Conservation (phyloP, 2,329 filamentous ascomycete species). For the Pestalotiopsis sp. region DNA sequence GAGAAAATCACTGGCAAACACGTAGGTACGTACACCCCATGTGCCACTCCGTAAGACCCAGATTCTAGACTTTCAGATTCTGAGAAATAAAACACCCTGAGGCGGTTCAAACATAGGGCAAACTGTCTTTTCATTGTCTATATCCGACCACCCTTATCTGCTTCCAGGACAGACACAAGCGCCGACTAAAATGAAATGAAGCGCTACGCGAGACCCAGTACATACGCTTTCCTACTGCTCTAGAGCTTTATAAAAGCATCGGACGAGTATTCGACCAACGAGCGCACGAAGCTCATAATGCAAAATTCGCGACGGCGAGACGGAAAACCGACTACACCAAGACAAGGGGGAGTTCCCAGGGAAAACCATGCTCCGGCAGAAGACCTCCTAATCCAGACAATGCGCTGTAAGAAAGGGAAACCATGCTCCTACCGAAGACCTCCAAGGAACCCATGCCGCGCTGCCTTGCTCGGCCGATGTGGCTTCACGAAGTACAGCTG, state of each 20-base stretch:
- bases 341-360: background rate
- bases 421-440: background rate
- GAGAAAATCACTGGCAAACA: too few species aligned
- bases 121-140: background rate
- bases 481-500: background rate
- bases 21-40: too few species aligned
- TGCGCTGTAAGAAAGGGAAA: background rate
- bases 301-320: background rate
- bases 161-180: background rate
- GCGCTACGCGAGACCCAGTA: too few species aligned
- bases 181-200: too few species aligned
- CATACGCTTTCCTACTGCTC: too few species aligned
- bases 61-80: too few species aligned
- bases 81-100: too few species aligned
- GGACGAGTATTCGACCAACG: too few species aligned
- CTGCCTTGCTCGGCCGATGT: background rate
- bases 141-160: background rate
- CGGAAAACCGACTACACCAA: background rate
- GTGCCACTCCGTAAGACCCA: too few species aligned
- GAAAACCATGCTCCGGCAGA: background rate
- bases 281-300: background rate
- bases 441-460: background rate
- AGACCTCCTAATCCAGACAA: background rate
- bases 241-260: too few species aligned
- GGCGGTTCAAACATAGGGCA: background rate